phyloP scores from a whole-genome alignment of 805 yeast genomes.

The Teunomyces barrocoloradensis region DNA sequence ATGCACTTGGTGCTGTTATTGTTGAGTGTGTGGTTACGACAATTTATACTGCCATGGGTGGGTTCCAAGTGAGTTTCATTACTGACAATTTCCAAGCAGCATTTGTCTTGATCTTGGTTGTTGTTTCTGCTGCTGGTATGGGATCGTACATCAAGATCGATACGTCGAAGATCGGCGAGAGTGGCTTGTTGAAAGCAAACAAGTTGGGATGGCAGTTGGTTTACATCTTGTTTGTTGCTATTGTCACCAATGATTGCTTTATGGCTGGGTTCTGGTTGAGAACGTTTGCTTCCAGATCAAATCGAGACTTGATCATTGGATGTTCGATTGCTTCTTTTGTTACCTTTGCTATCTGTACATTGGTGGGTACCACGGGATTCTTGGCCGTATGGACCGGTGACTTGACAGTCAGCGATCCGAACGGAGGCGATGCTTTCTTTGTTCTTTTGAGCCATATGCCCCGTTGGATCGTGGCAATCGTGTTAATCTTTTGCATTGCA shows the following conservation, averaged over 20 bases:
- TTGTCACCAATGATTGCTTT: constrained; percentile 86
- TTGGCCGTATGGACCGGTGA: constrained; percentile 90
- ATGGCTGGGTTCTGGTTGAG: constrained; percentile 93
- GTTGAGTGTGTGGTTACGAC: constrained; percentile 86
- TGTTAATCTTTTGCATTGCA: constrained; percentile 67
- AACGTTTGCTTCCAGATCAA: constrained; percentile 82
- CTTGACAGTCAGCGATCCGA: constrained; percentile 48
- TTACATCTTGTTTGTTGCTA: constrained; percentile 81
- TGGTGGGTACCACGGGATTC: constrained; percentile 81
- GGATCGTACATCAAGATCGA: constrained; percentile 72
- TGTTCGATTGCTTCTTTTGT: constrained; percentile 72
- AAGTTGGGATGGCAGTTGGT: constrained; percentile 86
- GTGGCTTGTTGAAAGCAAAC: constrained; percentile 62
- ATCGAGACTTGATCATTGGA: constrained; percentile 73
- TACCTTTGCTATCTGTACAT: constrained; percentile 58
- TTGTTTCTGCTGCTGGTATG: constrained; percentile 75
- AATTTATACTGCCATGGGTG: constrained; percentile 84
- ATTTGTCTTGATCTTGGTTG: constrained; percentile 61
- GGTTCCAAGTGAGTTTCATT: constrained; percentile 81
- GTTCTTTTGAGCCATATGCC: constrained; percentile 71
- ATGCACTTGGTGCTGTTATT: constrained; percentile 77
- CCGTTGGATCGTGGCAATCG: constrained; percentile 81
- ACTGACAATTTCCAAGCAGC: constrained; percentile 87
- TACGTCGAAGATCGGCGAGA: constrained; percentile 57
- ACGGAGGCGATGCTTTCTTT: constrained; percentile 70